Conservation (phyloP, 179 eudicot species). For the Patellifolia procumbens region DNA sequence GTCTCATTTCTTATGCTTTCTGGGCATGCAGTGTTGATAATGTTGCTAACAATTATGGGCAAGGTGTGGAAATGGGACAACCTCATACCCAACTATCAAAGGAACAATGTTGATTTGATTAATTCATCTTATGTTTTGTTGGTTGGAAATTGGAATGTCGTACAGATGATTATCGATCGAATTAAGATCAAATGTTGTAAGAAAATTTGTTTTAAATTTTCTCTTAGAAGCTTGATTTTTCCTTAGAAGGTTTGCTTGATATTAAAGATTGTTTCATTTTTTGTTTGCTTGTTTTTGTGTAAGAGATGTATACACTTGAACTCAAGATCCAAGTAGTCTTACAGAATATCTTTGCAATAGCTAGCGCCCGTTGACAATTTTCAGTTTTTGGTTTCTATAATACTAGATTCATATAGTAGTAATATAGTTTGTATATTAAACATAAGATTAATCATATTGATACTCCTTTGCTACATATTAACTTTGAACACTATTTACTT, state of each 20-base stretch:
- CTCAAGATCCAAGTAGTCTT: too few relatives aligned
- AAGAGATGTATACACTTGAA: background rate
- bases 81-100: background rate
- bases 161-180: background rate
- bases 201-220: background rate
- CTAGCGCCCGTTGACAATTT: too few relatives aligned
- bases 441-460: too few relatives aligned
- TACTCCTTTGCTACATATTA: too few relatives aligned
- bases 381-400: too few relatives aligned
- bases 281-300: background rate
- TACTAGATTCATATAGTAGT: too few relatives aligned
- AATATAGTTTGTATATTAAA: too few relatives aligned
- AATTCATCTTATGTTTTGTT: background rate
- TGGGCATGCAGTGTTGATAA: background rate
- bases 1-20: background rate
- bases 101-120: conserved; percentile 5
- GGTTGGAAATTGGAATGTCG: background rate
- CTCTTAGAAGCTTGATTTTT: background rate
- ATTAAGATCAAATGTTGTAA: background rate
- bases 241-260: background rate
- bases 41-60: background rate
- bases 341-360: too few relatives aligned
- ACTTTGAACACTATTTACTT: too few relatives aligned
- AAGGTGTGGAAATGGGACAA: conserved; percentile 21
- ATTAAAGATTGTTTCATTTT: background rate